Evolutionary conservation across 2,329 filamentous ascomycete genomes (phyloP).

Genomic region (Penicillium sp.): DNA sequence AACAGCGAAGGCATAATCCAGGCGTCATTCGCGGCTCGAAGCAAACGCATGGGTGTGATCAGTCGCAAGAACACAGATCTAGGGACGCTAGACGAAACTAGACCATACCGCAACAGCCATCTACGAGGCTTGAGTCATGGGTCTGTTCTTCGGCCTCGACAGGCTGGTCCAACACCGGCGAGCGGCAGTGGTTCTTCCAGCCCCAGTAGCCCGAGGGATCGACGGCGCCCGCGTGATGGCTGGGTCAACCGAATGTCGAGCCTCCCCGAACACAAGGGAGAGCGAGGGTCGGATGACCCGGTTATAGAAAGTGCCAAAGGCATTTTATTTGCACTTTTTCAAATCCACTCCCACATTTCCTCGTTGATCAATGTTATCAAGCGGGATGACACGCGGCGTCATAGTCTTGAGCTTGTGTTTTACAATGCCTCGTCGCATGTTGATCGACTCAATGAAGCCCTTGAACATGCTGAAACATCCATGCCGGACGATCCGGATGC

Average conservation of each 20-base stretch:
- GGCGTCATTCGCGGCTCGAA: slow-evolving; percentile 43
- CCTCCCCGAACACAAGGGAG: slow-evolving; percentile 51
- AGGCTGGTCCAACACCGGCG: slow-evolving; percentile 24
- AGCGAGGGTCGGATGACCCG: slow-evolving; percentile 44
- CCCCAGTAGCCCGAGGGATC: slow-evolving; percentile 42
- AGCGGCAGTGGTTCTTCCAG: slow-evolving; percentile 40
- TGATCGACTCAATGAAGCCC: slow-evolving; percentile 51
- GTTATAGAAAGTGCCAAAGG: slow-evolving; percentile 53
- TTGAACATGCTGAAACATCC: slow-evolving; percentile 47
- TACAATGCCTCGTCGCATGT: slow-evolving; percentile 53
- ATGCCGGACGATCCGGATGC: slow-evolving; percentile 49
- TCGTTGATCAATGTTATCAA: slow-evolving; percentile 45
- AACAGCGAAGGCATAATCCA: slow-evolving; percentile 57
- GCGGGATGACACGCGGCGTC: slow-evolving; percentile 43
- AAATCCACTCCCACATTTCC: slow-evolving; percentile 46
- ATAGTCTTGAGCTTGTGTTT: slow-evolving; percentile 52
- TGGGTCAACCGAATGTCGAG: slow-evolving; percentile 51
- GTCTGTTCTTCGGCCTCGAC: slow-evolving; percentile 44
- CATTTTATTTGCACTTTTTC: slow-evolving; percentile 51
- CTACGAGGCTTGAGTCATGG: slow-evolving; percentile 55
- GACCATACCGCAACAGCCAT: slow-evolving; percentile 49
- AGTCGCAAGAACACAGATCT: slow-evolving; percentile 53
- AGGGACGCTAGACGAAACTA: slow-evolving; percentile 49
- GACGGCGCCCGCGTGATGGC: slow-evolving; percentile 38
- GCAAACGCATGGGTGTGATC: slow-evolving; percentile 57